Evolutionary conservation across 352 stramenopile species (phyloP).

Genomic region (Phytopythium helicoides): DNA sequence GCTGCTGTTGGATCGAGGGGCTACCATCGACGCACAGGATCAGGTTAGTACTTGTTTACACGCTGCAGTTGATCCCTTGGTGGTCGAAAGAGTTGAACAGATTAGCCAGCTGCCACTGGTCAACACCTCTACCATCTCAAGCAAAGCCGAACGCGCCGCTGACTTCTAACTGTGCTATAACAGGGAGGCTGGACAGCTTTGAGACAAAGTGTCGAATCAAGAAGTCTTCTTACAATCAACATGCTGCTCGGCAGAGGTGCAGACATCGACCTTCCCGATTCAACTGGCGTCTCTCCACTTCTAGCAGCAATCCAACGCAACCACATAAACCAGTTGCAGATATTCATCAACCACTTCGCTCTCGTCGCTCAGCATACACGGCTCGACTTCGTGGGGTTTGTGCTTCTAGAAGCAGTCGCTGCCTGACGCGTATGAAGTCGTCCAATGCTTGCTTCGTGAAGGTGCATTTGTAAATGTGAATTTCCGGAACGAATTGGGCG

Average conservation of each 20-base stretch:
- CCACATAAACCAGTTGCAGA: constrained; percentile 13
- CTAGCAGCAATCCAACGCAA: constrained; percentile 11
- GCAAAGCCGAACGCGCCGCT: background rate
- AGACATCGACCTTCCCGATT: constrained; percentile 16
- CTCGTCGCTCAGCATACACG: constrained; percentile 10
- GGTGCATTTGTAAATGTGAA: too few species aligned
- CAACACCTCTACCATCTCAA: background rate
- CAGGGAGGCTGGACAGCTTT: constrained; percentile 9
- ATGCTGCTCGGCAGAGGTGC: constrained; percentile 19
- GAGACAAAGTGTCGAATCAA: constrained; percentile 10
- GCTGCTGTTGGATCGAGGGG: constrained; percentile 12
- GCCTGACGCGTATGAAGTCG: too few species aligned
- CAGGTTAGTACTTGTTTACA: constrained; percentile 5
- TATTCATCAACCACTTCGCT: constrained; percentile 32
- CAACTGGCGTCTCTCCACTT: constrained; percentile 12
- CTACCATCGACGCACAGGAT: constrained; percentile 13
- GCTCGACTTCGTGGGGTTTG: constrained; percentile 13
- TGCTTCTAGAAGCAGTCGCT: background rate
- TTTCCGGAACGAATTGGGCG: constrained; percentile 3
- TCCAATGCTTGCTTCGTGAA: too few species aligned
- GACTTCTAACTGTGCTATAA: too few species aligned
- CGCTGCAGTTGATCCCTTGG: too few species aligned
- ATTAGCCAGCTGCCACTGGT: too few species aligned
- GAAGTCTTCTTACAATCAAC: constrained; percentile 20
- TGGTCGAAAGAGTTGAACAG: too few species aligned